A percentile compares a stretch with the other conserved stretches of the same genome.
Conservation (phyloP, 257 asterid species). For the Solanum chaucha region DNA sequence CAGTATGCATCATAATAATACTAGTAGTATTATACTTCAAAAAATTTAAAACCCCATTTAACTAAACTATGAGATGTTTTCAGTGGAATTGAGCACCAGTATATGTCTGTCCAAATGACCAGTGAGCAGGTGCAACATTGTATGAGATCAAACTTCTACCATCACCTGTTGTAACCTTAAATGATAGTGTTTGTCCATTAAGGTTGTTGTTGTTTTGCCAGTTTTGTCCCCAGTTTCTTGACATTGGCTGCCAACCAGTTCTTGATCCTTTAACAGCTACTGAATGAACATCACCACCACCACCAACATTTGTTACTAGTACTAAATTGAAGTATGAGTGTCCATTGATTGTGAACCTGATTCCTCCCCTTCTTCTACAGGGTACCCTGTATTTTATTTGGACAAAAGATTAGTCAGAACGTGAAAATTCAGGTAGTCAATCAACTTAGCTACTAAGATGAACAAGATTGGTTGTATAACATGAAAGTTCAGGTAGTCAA, state of each 20-base stretch:
- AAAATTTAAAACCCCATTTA: background rate
- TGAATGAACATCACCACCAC: slow-evolving; percentile 76
- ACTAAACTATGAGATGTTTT: background rate
- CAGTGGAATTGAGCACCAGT: slow-evolving; percentile 69
- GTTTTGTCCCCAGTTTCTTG: slow-evolving; percentile 90
- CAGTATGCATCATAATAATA: background rate
- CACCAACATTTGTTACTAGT: slow-evolving; percentile 77
- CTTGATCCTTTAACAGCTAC: slow-evolving; percentile 73
- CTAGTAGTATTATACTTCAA: background rate
- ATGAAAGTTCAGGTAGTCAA: fast-evolving
- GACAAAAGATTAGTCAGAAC: background rate
- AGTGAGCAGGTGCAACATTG: slow-evolving; percentile 57
- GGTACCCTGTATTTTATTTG: slow-evolving; percentile 44
- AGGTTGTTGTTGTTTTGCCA: slow-evolving; percentile 77
- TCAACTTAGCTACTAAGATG: background rate
- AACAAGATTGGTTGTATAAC: background rate
- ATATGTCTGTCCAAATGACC: slow-evolving; percentile 87
- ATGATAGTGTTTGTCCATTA: slow-evolving; percentile 76
- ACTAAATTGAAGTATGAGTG: slow-evolving; percentile 85
- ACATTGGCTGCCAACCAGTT: slow-evolving; percentile 72
- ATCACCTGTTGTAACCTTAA: slow-evolving; percentile 74
- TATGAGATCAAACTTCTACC: slow-evolving; percentile 56
- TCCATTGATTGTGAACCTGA: slow-evolving; percentile 83
- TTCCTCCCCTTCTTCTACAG: slow-evolving; percentile 73
- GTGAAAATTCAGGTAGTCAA: background rate